A percentile compares a stretch with the other conserved stretches of the same genome.
Conservation (phyloP, 257 asterid species). For the Nyctanthes arbortristis region DNA sequence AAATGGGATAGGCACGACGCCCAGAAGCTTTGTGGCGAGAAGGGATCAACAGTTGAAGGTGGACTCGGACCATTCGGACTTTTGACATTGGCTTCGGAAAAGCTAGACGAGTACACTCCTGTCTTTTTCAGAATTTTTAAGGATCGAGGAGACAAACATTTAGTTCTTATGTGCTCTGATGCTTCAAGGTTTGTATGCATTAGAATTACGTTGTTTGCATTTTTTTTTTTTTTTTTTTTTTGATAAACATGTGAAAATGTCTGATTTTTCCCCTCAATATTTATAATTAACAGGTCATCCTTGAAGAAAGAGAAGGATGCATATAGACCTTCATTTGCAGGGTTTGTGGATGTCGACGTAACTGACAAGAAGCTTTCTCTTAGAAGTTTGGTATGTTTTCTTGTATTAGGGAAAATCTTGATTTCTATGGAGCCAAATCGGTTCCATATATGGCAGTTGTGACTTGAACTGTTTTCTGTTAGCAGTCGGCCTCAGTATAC, state of each 20-base stretch:
- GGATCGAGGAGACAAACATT: conserved; percentile 26
- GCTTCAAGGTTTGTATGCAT: conserved; percentile 25
- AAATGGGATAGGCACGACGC: conserved; percentile 36
- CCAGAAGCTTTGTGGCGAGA: conserved; percentile 32
- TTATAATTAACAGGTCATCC: conserved; percentile 14
- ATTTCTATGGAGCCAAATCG: too few species aligned
- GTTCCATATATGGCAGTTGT: too few species aligned
- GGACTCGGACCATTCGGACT: conserved; percentile 47
- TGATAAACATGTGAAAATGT: too few species aligned
- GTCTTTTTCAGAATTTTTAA: conserved; percentile 41
- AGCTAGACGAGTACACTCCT: conserved; percentile 38
- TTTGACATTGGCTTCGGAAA: conserved; percentile 32
- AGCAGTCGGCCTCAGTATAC: too few species aligned
- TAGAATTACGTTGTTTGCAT: too few species aligned
- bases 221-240: too few species aligned
- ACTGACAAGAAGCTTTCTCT: conserved; percentile 45
- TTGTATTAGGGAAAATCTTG: too few species aligned
- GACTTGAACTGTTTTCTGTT: too few species aligned
- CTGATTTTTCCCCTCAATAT: too few species aligned
- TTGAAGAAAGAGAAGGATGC: conserved; percentile 4
- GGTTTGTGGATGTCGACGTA: conserved; percentile 48
- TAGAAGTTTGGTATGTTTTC: conserved; percentile 55
- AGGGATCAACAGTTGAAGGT: conserved; percentile 34
- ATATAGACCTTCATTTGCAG: conserved; percentile 45
- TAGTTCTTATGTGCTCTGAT: conserved; percentile 44